Conservation (phyloP, 2,329 filamentous ascomycete genomes). For the Aspergillus ustus region DNA sequence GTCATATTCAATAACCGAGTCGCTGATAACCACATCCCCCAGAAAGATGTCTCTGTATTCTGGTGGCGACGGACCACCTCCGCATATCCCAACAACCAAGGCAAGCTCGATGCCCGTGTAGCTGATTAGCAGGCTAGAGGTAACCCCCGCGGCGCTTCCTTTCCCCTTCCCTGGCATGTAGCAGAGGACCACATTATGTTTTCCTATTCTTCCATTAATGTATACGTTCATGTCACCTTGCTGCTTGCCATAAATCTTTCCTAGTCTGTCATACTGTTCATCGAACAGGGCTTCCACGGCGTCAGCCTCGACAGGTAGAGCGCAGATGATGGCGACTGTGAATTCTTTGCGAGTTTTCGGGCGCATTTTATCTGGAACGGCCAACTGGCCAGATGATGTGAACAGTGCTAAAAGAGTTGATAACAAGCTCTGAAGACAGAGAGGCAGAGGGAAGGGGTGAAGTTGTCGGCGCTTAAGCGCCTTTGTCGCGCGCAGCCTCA, state of each 20-base stretch:
- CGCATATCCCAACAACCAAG: conserved; percentile 3
- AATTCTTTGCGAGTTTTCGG: neutral
- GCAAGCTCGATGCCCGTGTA: neutral
- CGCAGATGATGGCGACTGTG: conserved; percentile 5
- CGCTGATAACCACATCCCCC: conserved; percentile 5
- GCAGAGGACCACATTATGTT: conserved; percentile 8
- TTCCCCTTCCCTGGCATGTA: conserved; percentile 7
- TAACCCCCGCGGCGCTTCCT: neutral
- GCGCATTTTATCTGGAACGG: neutral
- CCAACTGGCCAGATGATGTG: too few species aligned
- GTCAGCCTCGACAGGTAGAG: conserved; percentile 1
- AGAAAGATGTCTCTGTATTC: neutral
- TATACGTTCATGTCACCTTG: conserved; percentile 2
- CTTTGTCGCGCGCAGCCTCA: too few species aligned
- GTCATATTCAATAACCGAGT: conserved; percentile 5
- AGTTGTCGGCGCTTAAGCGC: too few species aligned
- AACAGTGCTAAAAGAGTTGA: too few species aligned
- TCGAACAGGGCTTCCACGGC: conserved; percentile 8
- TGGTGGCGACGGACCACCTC: neutral
- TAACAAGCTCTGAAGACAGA: too few species aligned
- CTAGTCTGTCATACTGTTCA: neutral
- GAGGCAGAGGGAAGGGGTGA: too few species aligned
- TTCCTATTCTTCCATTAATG: neutral
- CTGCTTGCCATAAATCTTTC: neutral
- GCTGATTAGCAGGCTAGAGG: neutral